Evolutionary conservation across 805 yeast genomes (phyloP).

Genomic region (Cyberlindnera mycetangii): DNA sequence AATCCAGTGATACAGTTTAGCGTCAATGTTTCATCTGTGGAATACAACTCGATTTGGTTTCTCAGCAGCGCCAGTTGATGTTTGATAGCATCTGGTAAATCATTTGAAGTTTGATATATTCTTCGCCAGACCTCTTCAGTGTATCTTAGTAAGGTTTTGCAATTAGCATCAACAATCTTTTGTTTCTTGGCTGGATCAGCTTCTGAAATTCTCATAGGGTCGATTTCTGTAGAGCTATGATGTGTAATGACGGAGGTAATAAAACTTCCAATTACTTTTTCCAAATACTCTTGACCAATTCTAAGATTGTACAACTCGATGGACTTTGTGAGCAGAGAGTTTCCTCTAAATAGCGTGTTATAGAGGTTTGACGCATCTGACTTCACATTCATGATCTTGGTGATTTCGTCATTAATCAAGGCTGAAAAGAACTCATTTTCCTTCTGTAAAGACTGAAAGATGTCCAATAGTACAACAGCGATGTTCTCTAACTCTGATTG

Average conservation of each 20-base stretch:
- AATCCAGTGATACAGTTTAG: conserved; percentile 81
- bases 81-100: conserved; percentile 68
- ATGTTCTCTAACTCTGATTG: conserved; percentile 48
- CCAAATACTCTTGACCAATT: conserved; percentile 76
- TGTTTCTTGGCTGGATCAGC: conserved; percentile 37
- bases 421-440: conserved; percentile 74
- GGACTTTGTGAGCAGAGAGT: conserved; percentile 77
- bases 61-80: conserved; percentile 61
- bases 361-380: conserved; percentile 38
- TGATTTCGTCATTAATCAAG: conserved; percentile 64
- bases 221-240: conserved; percentile 66
- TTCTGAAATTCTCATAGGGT: conserved; percentile 56
- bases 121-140: conserved; percentile 61
- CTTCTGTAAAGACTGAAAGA: conserved; percentile 65
- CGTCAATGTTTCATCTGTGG: conserved; percentile 46
- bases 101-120: conserved; percentile 66
- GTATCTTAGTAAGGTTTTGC: conserved; percentile 45
- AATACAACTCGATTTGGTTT: conserved; percentile 58
- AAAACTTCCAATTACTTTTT: conserved; percentile 68
- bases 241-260: conserved; percentile 49
- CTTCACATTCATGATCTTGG: conserved; percentile 12
- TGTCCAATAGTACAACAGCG: conserved; percentile 61
- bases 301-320: conserved; percentile 73
- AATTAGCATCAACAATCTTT: conserved; percentile 44
- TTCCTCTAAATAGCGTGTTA: conserved; percentile 77